Evolutionary conservation across 345 rosid species (phyloP), one percentile per base, ranked within the genome.

Genomic region (Boechera stricta): DNA sequence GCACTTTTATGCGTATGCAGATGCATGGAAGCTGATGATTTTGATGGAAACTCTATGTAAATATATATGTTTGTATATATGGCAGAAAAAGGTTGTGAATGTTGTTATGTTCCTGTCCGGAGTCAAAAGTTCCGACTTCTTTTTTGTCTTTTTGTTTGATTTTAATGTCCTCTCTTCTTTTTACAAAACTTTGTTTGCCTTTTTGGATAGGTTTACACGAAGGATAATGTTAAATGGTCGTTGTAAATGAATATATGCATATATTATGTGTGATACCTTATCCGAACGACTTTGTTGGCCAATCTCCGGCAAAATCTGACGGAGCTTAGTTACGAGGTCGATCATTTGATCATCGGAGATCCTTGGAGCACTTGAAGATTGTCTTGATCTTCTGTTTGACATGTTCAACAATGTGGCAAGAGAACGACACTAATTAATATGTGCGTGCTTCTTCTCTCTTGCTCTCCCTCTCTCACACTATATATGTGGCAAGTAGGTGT

Each of bases 331-430:
- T 72, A 94, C 84, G 13, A 94, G 98, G 44, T 90, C 88, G 32
- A 86, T 85, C 87, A 94, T 94, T 80, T 91, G 98, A 75, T 89
- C 95, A 79, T 94, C 97, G 10, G 79, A 87, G 87, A 94, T 94
- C 79, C 97, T 84, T 2, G 98, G 82, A 75, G 61, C 75, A 38
- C 89, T 75, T 10, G 89, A 71, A 55, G 69, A 63, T 69, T 88
- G 95, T 84, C 95, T 91, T 35, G 97, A 84, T 82, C 97, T 89
- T 80, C 98, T 84, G 84, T 86, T 80, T 57, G 98, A 91, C 98
- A 94, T 94, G 10, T 58, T 57, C 55, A 26, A 48, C 32, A 65
- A 66, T 78, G 77, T 55, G 42, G 76, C 26, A 71, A 70, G 48
- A 53, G 45, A 15, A 61, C 24, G 2, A 35, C 24, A 24, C 70